phyloP scores from a whole-genome alignment of 805 yeast species.

The Wickerhamiella parazyma region DNA sequence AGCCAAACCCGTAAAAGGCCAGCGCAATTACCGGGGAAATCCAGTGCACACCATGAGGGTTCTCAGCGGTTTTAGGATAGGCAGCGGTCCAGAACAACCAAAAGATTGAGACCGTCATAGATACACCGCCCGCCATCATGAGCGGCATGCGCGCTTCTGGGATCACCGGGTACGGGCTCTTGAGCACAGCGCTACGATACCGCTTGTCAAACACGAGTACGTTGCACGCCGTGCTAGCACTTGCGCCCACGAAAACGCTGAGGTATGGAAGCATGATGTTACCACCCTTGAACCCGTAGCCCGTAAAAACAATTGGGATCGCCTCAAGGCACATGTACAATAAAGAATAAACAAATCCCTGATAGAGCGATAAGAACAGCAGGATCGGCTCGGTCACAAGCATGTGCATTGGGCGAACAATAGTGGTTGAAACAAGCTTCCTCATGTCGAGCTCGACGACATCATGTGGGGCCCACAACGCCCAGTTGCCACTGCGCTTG shows the following conservation, averaged over 20 bases:
- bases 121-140: conserved; percentile 54
- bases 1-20: conserved; percentile 50
- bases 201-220: conserved; percentile 40
- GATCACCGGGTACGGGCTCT: conserved; percentile 39
- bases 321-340: conserved; percentile 29
- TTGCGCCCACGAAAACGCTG: conserved; percentile 56
- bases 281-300: conserved; percentile 47
- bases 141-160: conserved; percentile 75
- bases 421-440: conserved; percentile 29
- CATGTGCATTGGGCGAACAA: conserved; percentile 24
- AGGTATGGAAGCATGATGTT: conserved; percentile 69
- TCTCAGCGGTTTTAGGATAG: conserved; percentile 35
- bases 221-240: conserved; percentile 41
- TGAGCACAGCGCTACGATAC: conserved; percentile 34
- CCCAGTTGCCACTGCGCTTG: conserved; percentile 65
- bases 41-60: conserved; percentile 53
- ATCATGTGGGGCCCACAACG: conserved; percentile 54
- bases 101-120: conserved; percentile 64
- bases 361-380: conserved; percentile 26
- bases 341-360: conserved; percentile 30
- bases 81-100: conserved; percentile 87
- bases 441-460: conserved; percentile 26
- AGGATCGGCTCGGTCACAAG: conserved; percentile 28
- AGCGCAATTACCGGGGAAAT: conserved; percentile 63
- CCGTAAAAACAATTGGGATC: conserved; percentile 30